These are phyloP conservation scores for Boletus rex-veris DNA, from an alignment of 768 basidiomycete species.

Conservation along the genomic window DNA sequence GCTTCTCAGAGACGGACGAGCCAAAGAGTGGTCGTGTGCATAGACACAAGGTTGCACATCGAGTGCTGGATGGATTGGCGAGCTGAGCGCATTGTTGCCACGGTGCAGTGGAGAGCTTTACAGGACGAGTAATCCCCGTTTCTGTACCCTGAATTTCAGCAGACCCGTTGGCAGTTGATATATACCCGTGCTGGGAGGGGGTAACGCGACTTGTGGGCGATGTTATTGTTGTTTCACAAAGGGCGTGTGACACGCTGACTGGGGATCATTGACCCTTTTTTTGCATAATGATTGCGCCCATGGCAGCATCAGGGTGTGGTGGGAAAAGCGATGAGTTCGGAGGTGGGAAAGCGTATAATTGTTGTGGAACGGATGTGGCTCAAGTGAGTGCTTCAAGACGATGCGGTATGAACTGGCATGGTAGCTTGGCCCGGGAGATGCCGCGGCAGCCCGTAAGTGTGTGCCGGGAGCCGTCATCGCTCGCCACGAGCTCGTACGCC, in stretches of 20 bases:
- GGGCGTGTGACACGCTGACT: slow-evolving; percentile 16
- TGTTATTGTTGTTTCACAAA: not conserved
- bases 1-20: too few species aligned
- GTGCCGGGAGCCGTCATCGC: not conserved
- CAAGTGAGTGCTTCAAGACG: slow-evolving; percentile 6
- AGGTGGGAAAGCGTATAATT: not conserved
- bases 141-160: slow-evolving; percentile 26
- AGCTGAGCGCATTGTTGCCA: slow-evolving; percentile 13
- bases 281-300: slow-evolving; percentile 19
- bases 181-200: slow-evolving; percentile 2
- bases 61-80: not conserved
- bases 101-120: slow-evolving; percentile 19
- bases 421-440: not conserved
- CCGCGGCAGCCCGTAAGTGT: not conserved
- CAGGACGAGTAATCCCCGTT: slow-evolving; percentile 31
- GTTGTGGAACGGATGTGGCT: slow-evolving; percentile 3
- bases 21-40: too few species aligned
- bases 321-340: slow-evolving; percentile 16
- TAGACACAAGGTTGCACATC: too few species aligned
- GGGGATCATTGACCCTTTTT: slow-evolving; percentile 15
- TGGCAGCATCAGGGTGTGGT: slow-evolving; percentile 10
- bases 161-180: slow-evolving; percentile 14
- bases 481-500: slow-evolving; percentile 6
- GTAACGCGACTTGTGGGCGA: slow-evolving; percentile 13
- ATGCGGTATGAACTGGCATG: slow-evolving; percentile 8